Base-by-base conservation (phyloP, 306 rosid genomes). In the Citrullus mucosospermus region DNA sequence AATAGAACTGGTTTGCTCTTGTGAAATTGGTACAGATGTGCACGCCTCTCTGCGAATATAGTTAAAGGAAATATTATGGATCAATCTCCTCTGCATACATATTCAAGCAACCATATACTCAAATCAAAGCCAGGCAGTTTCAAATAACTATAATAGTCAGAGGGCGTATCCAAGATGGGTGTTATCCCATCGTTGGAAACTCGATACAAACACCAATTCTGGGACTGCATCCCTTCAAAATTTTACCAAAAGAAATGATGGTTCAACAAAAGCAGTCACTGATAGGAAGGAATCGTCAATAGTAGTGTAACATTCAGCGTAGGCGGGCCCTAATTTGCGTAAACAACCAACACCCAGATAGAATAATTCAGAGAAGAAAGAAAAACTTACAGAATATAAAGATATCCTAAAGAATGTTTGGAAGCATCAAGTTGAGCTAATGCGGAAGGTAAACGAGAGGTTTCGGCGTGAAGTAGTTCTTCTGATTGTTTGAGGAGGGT, bases 11-110 rank as follows among this genome's bases (percentile, higher is more conserved):
- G 90, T 91, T 61, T 86, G 97, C 82, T 87, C 92, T 79, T 78
- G 90, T 6, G 93, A 75, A 75, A 83, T 25, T 0, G 84, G 67
- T 79, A 75, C 71, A 61, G 86, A 74, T 1, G 88, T 81, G 78
- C 85, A 89, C 17, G 97, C 97, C 34, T 92, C 99, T 41, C 99
- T 95, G 96, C 57, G 69, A 85, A 50, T 82, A 87, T 15, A 79
- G 53, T 44, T 53, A 6, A 81, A 30, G 38, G n/a, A 17, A 12
- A 30, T 28, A 53, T 28, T 63, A 50, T 39, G 16, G 13, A 11
- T 2, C 46, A 65, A 63, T 62, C 73, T 55, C 80, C 57, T 25
- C 54, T 46, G 54, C 80, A 11, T 6, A 36, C 66, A 32, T 18
- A 34, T 34, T 13, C 66, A 22, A 25, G 25, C 15, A 72, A 50